Evolutionary conservation across 768 basidiomycete species (phyloP).

Genomic region (Pleurotus sapidus): DNA sequence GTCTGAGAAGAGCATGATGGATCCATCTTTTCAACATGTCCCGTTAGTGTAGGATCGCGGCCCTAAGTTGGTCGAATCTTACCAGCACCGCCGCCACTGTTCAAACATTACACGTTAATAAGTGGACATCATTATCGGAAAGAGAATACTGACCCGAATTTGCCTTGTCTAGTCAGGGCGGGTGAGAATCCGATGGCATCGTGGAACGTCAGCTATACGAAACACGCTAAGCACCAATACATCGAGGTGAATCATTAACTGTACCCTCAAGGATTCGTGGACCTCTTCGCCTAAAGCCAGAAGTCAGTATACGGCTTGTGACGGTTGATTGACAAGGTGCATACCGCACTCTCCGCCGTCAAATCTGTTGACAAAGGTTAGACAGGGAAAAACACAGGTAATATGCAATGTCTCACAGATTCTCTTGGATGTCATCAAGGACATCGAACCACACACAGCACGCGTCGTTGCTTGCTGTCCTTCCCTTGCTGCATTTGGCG

Average conservation of each 20-base stretch:
- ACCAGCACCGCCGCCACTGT: constrained; percentile 21
- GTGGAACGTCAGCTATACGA: constrained; percentile 23
- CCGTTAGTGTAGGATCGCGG: neutral
- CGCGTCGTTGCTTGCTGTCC: constrained; percentile 4
- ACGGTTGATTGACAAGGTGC: neutral
- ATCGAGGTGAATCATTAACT: neutral
- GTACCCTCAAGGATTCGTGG: constrained; percentile 8
- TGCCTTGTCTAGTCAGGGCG: constrained; percentile 15
- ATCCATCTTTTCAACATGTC: constrained; percentile 17
- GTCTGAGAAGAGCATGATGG: constrained; percentile 20
- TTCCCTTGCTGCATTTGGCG: constrained; percentile 6
- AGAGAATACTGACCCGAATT: constrained; percentile 18
- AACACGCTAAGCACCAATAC: neutral
- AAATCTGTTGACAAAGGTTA: neutral
- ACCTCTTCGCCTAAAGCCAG: constrained; percentile 3
- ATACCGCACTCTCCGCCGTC: constrained; percentile 9
- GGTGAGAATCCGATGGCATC: constrained; percentile 30
- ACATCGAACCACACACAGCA: constrained; percentile 7
- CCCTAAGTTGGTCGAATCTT: neutral
- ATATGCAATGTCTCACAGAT: neutral
- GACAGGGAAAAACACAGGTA: neutral
- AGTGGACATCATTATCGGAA: neutral
- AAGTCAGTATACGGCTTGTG: neutral
- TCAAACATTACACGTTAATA: neutral
- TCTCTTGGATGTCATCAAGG: constrained; percentile 6